Evolutionary conservation across 768 basidiomycete species (phyloP).

Genomic region (Mycena rebaudengoi): DNA sequence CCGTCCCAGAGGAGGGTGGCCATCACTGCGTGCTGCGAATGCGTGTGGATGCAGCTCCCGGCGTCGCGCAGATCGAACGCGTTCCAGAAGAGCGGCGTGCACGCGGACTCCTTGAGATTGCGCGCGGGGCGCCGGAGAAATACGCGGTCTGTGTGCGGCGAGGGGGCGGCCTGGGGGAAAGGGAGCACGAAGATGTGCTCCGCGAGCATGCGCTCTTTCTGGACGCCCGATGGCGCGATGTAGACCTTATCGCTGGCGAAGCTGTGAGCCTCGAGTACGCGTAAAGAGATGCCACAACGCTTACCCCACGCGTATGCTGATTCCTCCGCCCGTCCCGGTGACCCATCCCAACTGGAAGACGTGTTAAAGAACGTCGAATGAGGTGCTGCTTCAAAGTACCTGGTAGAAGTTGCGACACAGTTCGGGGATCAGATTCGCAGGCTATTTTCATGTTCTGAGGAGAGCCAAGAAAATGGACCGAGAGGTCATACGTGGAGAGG

Average conservation of each 20-base stretch:
- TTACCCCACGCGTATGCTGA: conserved; percentile 76
- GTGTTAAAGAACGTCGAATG: conserved; percentile 8
- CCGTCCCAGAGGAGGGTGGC: conserved; percentile 82
- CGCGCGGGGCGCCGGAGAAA: conserved; percentile 79
- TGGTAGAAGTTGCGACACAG: conserved; percentile 86
- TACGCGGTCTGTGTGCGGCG: conserved; percentile 72
- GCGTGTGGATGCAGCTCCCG: conserved; percentile 91
- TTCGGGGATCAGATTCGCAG: conserved; percentile 91
- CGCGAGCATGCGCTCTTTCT: conserved; percentile 87
- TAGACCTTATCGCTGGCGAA: conserved; percentile 73
- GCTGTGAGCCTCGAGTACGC: background rate
- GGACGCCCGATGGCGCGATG: conserved; percentile 90
- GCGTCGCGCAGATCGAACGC: conserved; percentile 83
- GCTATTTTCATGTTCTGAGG: conserved; percentile 51
- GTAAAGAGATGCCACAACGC: conserved; percentile 24
- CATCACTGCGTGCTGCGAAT: conserved; percentile 92
- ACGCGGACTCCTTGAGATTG: conserved; percentile 85
- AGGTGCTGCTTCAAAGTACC: conserved; percentile 39
- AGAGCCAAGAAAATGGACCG: background rate
- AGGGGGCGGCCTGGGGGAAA: conserved; percentile 68
- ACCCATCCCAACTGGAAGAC: conserved; percentile 83
- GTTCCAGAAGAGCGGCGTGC: conserved; percentile 93
- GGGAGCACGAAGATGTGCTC: conserved; percentile 90
- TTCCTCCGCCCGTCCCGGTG: conserved; percentile 87
- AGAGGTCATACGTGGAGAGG: conserved; percentile 63